A percentile compares a stretch with the other conserved stretches of the same genome.
These are phyloP conservation scores for Paramecium pentaurelia DNA, from an alignment of 73 alveolate genomes.

Conservation along the genomic window DNA sequence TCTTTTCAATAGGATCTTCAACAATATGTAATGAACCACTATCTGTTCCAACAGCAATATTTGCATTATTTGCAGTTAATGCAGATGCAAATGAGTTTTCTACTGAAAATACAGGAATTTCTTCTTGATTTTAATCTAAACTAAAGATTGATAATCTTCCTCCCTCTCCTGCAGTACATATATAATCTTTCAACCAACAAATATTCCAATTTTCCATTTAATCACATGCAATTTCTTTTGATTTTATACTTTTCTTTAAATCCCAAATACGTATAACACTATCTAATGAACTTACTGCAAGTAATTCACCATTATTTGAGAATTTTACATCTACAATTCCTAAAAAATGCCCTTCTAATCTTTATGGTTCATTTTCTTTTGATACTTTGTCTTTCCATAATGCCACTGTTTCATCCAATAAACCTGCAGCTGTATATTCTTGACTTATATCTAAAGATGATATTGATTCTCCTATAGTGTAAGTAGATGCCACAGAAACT, in stretches of 20 bases:
- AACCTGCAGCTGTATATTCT: slow-evolving; percentile 59
- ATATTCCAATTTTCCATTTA: slow-evolving; percentile 63
- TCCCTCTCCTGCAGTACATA: slow-evolving; percentile 60
- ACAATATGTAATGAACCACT: slow-evolving; percentile 48
- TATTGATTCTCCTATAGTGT: slow-evolving; percentile 49
- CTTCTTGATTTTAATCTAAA: slow-evolving; percentile 7
- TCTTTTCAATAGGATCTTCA: slow-evolving; percentile 26
- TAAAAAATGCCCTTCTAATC: slow-evolving; percentile 51
- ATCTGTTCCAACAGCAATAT: slow-evolving; percentile 52
- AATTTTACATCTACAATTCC: slow-evolving; percentile 58
- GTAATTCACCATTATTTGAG: neutral
- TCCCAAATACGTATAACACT: slow-evolving; percentile 57
- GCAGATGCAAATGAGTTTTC: slow-evolving; percentile 49
- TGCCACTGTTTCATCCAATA: slow-evolving; percentile 56
- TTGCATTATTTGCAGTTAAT: slow-evolving; percentile 30
- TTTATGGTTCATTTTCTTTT: slow-evolving; percentile 4
- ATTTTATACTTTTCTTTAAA: slow-evolving; percentile 30
- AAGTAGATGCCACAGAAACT: slow-evolving; percentile 6
- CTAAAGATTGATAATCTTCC: slow-evolving; percentile 50
- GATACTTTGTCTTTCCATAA: slow-evolving; percentile 22
- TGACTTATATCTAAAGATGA: slow-evolving; percentile 49
- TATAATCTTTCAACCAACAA: slow-evolving; percentile 36
- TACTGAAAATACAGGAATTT: neutral
- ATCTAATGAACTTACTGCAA: slow-evolving; percentile 64
- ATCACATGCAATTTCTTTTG: slow-evolving; percentile 36